These are phyloP conservation scores for Hemisphaericaspora lyxosophila DNA, from an alignment of 1,139 yeast species.

Conservation along the genomic window DNA sequence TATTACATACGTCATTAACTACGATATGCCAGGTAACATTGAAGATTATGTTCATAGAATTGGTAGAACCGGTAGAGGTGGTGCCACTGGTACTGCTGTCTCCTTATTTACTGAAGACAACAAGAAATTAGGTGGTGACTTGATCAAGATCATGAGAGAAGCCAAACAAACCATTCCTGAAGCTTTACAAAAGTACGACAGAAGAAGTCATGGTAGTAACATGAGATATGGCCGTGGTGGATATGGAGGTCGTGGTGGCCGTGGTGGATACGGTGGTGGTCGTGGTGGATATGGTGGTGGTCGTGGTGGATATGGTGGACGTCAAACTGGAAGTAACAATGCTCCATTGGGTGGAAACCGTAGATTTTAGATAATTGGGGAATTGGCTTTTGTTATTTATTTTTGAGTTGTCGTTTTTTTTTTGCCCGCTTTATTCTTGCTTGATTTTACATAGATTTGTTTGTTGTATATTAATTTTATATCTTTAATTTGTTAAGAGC, in stretches of 20 bases:
- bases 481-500: no score
- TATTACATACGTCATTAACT: constrained; percentile 87
- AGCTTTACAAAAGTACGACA: constrained; percentile 57
- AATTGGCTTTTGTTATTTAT: constrained; percentile 2
- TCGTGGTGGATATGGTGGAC: constrained; percentile 16
- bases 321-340: constrained; percentile 30
- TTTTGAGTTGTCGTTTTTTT: constrained; percentile 1
- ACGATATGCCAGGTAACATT: constrained; percentile 96
- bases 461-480: neutral
- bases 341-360: constrained; percentile 32
- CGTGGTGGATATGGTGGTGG: constrained; percentile 31
- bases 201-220: constrained; percentile 53
- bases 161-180: constrained; percentile 88
- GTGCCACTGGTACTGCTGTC: constrained; percentile 91
- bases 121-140: constrained; percentile 85
- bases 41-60: constrained; percentile 96
- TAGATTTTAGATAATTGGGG: constrained; percentile 23
- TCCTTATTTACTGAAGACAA: constrained; percentile 91
- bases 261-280: constrained; percentile 36
- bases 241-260: constrained; percentile 59
- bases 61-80: constrained; percentile 99
- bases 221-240: constrained; percentile 56
- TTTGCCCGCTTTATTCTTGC: no score
- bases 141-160: constrained; percentile 88
- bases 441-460: neutral